These are phyloP conservation scores for Sporobolus alterniflorus DNA, from an alignment of 202 grass and related monocot species.

Conservation along the genomic window DNA sequence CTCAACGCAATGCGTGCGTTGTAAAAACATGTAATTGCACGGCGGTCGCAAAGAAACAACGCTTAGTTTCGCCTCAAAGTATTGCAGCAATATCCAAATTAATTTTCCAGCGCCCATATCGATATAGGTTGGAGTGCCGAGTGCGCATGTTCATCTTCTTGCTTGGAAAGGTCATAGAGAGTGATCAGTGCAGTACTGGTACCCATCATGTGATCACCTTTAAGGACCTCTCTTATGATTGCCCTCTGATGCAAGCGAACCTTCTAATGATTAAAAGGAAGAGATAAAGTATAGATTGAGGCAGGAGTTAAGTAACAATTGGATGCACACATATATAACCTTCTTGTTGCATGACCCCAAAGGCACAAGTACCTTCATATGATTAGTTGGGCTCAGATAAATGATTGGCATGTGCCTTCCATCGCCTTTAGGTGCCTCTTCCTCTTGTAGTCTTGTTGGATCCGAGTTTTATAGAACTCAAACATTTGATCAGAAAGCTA, in stretches of 20 bases:
- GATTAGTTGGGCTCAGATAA: conserved; percentile 57
- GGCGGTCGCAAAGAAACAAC: not conserved
- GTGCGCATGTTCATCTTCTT: conserved; percentile 34
- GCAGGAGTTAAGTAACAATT: conserved; percentile 11
- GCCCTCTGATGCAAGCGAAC: conserved; percentile 53
- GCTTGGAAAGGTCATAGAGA: conserved; percentile 20
- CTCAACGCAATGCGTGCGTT: not conserved
- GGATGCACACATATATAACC: not conserved
- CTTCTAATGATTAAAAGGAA: conserved; percentile 62
- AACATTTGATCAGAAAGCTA: conserved; percentile 39
- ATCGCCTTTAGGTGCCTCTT: conserved; percentile 50
- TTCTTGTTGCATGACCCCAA: conserved; percentile 19
- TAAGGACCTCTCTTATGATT: conserved; percentile 52
- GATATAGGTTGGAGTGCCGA: conserved; percentile 24
- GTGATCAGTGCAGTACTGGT: conserved; percentile 17
- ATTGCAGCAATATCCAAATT: conserved; percentile 17
- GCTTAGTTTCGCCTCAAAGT: conserved; percentile 11
- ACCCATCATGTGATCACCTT: conserved; percentile 39
- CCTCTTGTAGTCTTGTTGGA: conserved; percentile 35
- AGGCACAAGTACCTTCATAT: conserved; percentile 52
- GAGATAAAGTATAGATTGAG: conserved; percentile 22
- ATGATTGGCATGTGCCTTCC: conserved; percentile 79
- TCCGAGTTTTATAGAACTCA: conserved; percentile 35
- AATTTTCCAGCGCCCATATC: not conserved
- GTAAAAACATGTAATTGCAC: not conserved